phyloP scores from a whole-genome alignment of 495 filamentous ascomycete genomes.

The Barbatosphaeria neglecta region DNA sequence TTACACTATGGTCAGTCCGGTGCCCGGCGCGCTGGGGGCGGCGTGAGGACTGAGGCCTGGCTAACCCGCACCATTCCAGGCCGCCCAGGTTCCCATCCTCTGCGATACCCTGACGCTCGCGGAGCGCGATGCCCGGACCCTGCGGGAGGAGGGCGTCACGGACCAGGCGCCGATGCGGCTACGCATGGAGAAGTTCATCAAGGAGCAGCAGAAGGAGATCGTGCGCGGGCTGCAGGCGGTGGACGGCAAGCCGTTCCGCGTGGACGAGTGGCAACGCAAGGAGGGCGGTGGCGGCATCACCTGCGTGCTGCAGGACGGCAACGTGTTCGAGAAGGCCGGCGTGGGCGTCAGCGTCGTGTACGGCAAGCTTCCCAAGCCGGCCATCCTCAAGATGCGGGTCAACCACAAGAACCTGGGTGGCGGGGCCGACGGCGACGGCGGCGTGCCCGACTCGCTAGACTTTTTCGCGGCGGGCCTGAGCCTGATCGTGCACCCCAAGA shows the following conservation, averaged over 20 bases:
- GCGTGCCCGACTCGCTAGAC: constrained; percentile 57
- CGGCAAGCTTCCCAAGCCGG: constrained; percentile 75
- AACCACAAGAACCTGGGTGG: constrained; percentile 87
- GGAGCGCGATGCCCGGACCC: constrained; percentile 55
- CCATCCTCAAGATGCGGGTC: constrained; percentile 85
- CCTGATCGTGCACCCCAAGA: constrained; percentile 81
- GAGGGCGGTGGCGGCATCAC: constrained; percentile 74
- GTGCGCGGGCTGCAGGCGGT: constrained; percentile 67
- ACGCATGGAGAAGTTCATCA: constrained; percentile 93
- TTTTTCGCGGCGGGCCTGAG: constrained; percentile 95
- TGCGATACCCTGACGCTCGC: constrained; percentile 48
- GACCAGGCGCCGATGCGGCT: constrained; percentile 86
- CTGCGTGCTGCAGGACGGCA: constrained; percentile 88
- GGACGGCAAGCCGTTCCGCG: constrained; percentile 68
- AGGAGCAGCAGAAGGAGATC: constrained; percentile 79
- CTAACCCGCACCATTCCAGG: constrained; percentile 12
- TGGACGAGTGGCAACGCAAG: constrained; percentile 80
- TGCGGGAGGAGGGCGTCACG: constrained; percentile 53
- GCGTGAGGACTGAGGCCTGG: background rate
- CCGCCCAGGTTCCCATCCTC: constrained; percentile 22
- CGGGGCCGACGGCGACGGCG: constrained; percentile 40
- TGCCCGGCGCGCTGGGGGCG: background rate
- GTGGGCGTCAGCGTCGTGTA: constrained; percentile 94
- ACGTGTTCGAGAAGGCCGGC: constrained; percentile 96
- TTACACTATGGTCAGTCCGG: constrained; percentile 22